These are phyloP conservation scores for Ehretia macrophylla DNA, from an alignment of 257 asterid species.

Conservation along the genomic window DNA sequence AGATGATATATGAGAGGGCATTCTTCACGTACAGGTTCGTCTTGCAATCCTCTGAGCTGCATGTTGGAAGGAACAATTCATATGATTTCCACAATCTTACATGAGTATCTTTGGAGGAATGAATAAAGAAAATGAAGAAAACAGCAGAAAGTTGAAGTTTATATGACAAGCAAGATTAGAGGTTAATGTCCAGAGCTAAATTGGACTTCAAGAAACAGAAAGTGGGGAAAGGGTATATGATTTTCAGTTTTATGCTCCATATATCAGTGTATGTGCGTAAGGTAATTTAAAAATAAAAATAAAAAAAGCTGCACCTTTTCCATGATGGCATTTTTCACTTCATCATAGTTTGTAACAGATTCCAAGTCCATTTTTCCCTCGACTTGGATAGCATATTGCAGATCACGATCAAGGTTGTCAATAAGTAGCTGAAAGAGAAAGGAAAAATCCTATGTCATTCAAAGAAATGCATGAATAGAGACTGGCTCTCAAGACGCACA, in stretches of 20 bases:
- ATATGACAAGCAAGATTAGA: no score
- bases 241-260: no score
- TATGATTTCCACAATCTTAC: not conserved
- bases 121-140: constrained; percentile 2
- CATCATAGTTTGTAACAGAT: constrained; percentile 73
- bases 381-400: constrained; percentile 88
- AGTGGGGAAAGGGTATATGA: not conserved
- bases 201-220: not conserved
- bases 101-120: not conserved
- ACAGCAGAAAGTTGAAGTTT: not conserved
- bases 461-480: not conserved
- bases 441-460: not conserved
- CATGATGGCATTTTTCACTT: constrained; percentile 70
- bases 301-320: constrained; percentile 66
- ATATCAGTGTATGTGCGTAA: not conserved
- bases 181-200: not conserved
- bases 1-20: constrained; percentile 97
- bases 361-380: constrained; percentile 92
- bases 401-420: constrained; percentile 94
- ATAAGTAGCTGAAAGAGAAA: constrained; percentile 58
- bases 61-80: constrained; percentile 23
- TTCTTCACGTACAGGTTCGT: constrained; percentile 78
- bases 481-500: not conserved
- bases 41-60: constrained; percentile 74
- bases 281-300: not conserved